A percentile compares a stretch with the other conserved stretches of the same genome.
Evolutionary conservation across 805 yeast species (phyloP).

Genomic region (Pichia pseudocactophila): DNA sequence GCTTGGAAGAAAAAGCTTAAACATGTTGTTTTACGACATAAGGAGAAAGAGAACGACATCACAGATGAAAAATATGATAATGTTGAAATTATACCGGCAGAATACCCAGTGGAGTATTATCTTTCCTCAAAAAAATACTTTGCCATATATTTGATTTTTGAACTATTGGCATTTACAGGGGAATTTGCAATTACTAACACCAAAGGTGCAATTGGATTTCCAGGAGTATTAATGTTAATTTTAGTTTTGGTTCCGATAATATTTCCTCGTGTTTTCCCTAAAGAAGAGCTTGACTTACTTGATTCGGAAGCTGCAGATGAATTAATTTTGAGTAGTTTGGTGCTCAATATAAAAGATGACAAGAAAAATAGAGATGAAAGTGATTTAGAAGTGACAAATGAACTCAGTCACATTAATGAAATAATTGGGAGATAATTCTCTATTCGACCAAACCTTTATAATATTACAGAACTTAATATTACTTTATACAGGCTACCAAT

Average conservation of each 20-base stretch:
- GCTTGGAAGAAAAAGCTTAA: slow-evolving; percentile 21
- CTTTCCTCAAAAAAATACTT: slow-evolving; percentile 34
- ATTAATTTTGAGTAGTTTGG: slow-evolving; percentile 24
- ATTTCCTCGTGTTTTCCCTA: slow-evolving; percentile 56
- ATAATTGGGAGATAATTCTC: neutral
- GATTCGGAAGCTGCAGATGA: slow-evolving; percentile 40
- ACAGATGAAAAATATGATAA: neutral
- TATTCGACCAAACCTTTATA: too few species aligned
- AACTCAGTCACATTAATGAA: neutral
- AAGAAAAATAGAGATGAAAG: neutral
- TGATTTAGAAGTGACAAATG: neutral
- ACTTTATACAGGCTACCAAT: neutral
- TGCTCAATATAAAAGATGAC: slow-evolving; percentile 8
- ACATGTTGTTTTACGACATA: slow-evolving; percentile 1
- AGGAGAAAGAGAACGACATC: neutral
- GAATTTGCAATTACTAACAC: slow-evolving; percentile 85
- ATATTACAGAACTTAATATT: too few species aligned
- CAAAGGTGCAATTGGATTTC: slow-evolving; percentile 89
- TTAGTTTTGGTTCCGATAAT: slow-evolving; percentile 47
- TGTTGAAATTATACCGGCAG: slow-evolving; percentile 5
- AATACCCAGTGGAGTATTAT: slow-evolving; percentile 8
- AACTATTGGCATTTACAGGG: slow-evolving; percentile 59
- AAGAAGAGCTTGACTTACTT: slow-evolving; percentile 48
- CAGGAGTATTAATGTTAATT: slow-evolving; percentile 71
- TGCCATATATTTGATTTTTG: slow-evolving; percentile 45